Base-by-base conservation (phyloP, 2,329 filamentous ascomycete genomes). In the Tolypocladium ophioglossoides region DNA sequence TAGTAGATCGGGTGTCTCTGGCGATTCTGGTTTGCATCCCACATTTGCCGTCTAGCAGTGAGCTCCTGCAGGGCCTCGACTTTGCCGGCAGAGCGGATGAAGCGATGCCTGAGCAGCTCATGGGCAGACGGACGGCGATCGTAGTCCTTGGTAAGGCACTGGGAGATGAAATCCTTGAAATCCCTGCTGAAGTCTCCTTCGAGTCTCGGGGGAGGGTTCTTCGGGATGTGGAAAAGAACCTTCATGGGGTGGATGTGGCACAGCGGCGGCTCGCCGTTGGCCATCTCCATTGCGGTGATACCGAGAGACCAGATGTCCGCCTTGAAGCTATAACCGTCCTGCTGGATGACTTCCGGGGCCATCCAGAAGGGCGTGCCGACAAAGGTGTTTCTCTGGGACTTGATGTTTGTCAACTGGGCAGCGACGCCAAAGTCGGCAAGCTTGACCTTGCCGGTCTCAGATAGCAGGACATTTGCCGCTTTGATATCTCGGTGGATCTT, bases 401-500 rank as follows among this genome's bases (percentile, higher is more conserved):
- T 96, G 74, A 97, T 95, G 67, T 96, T 96, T 57, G 90, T 95
- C 64, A 99, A 78, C 70, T 99, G 94, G 34, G 94, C 92, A 9
- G 94, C 94, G 44, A 99, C 94, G 56, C 94, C 94, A 67, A 99
- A 99, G 72, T 99, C 92, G 41, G 92, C 92, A 61, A 97, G 78
- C 76, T 97, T 97, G 68, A 97, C 92, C 66, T 89, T 91, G 64
- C 92, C 92, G 4, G 81, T 78, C 62, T 92, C 86, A 0, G 91
- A 94, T n/a, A 97, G 78, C n/a, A 97, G 79, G 35, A 96, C 84
- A 61, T 97, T 97, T 55, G 92, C 92, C 18, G 92, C 92, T 72
- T 97, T 97, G 76, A 97, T 95, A 65, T 97, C 92, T 62, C 92
- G 83, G 68, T 97, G 92, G 52, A 97, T 95, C 70, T 97, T 97